Percentiles rank a stretch among this genome's conserved stretches.
These are phyloP conservation scores for Yamadazyma diddensiae DNA, from an alignment of 1,139 yeast species.

Conservation along the genomic window DNA sequence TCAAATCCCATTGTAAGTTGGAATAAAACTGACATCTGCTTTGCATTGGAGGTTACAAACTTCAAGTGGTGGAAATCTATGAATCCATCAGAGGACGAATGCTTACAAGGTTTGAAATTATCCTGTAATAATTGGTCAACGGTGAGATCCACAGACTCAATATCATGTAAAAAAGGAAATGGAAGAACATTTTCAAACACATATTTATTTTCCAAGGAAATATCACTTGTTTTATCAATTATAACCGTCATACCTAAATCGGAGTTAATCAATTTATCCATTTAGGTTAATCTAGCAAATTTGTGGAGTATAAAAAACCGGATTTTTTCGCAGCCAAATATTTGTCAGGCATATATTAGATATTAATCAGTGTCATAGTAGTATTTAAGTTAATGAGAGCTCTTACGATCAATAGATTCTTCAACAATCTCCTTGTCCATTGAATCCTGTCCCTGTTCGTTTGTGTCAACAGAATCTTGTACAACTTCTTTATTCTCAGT, in stretches of 20 bases:
- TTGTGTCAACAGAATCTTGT: no score
- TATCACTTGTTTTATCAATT: no score
- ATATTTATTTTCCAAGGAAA: no score
- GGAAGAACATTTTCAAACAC: constrained; percentile 19
- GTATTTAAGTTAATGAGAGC: no score
- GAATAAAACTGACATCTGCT: constrained; percentile 55
- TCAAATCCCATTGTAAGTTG: constrained; percentile 60
- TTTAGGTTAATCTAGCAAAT: not conserved
- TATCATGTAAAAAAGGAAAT: constrained; percentile 17
- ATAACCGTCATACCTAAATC: no score
- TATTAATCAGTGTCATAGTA: no score
- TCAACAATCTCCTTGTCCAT: no score
- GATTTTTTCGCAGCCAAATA: constrained; percentile 2
- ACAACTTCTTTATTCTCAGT: not conserved
- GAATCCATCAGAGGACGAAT: constrained; percentile 28
- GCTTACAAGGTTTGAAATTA: constrained; percentile 22
- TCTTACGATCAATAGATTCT: no score
- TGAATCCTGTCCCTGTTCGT: no score
- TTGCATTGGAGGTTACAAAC: constrained; percentile 55
- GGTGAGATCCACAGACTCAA: constrained; percentile 19
- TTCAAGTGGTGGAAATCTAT: constrained; percentile 31
- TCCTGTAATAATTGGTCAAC: constrained; percentile 22
- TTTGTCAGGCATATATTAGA: not conserved
- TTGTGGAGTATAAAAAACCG: no score
- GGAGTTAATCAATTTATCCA: no score